phyloP scores from a whole-genome alignment of 176 grass and related monocot genomes.

The Leersia perrieri region DNA sequence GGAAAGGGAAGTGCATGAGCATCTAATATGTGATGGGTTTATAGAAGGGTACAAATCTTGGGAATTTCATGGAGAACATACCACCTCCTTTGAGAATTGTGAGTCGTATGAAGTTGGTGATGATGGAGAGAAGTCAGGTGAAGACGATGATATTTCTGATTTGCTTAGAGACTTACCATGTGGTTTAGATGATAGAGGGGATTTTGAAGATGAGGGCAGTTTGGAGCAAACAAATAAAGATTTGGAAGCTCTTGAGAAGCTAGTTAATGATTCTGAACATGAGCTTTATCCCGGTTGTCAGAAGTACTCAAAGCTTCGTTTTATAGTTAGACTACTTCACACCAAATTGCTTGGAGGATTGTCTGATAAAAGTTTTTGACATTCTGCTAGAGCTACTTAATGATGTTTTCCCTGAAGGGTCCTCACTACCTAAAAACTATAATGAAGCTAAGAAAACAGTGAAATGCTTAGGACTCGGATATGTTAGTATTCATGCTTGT shows the following conservation, averaged over 20 bases:
- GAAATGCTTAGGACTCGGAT: not conserved
- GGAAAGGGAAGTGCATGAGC: not conserved
- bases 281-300: not conserved
- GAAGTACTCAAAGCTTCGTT: not conserved
- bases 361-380: not conserved
- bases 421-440: not conserved
- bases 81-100: not conserved
- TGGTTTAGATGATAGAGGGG: conserved; percentile 1
- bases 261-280: not conserved
- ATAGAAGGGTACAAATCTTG: not conserved
- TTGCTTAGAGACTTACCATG: not conserved
- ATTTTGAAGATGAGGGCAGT: not conserved
- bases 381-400: not conserved
- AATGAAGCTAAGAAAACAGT: too few species aligned
- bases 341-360: not conserved
- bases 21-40: conserved; percentile 2
- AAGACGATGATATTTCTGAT: not conserved
- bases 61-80: not conserved
- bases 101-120: not conserved
- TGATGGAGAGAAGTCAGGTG: too few species aligned
- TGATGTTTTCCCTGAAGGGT: not conserved
- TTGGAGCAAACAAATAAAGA: not conserved
- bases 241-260: not conserved
- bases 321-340: not conserved
- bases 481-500: not conserved